Conservation (phyloP, 2,329 filamentous ascomycete species). For the Clonostachys solani region DNA sequence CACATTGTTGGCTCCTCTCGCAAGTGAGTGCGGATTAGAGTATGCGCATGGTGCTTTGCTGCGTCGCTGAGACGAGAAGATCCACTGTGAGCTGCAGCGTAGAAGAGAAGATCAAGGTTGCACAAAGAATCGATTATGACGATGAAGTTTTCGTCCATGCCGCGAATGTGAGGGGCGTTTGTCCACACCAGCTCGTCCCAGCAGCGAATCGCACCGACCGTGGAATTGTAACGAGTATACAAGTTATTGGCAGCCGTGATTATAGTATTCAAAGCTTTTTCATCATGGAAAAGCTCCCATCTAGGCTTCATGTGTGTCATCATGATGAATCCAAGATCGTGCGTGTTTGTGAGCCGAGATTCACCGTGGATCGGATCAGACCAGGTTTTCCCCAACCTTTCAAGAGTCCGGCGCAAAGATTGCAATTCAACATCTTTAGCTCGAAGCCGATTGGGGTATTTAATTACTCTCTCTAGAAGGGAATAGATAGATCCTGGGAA, state of each 20-base stretch:
- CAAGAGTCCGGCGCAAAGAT: slow-evolving; percentile 12
- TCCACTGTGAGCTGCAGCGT: slow-evolving; percentile 6
- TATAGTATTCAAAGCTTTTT: slow-evolving; percentile 29
- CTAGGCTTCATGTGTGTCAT: slow-evolving; percentile 39
- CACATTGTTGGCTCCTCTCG: slow-evolving; percentile 15
- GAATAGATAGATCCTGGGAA: slow-evolving; percentile 29
- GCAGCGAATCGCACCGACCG: slow-evolving; percentile 38
- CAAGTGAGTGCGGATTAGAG: slow-evolving; percentile 30
- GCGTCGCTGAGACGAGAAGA: slow-evolving; percentile 19
- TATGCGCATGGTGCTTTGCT: slow-evolving; percentile 31
- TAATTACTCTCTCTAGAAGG: slow-evolving; percentile 22
- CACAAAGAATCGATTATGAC: slow-evolving; percentile 23
- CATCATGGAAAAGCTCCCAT: slow-evolving; percentile 38
- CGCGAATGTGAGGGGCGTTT: slow-evolving; percentile 13
- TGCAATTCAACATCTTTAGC: slow-evolving; percentile 1
- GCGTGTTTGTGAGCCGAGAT: slow-evolving; percentile 40
- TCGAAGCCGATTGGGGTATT: slow-evolving; percentile 16
- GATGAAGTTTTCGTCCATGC: background rate
- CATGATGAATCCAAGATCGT: slow-evolving; percentile 51
- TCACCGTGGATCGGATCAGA: slow-evolving; percentile 27
- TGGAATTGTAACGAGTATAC: slow-evolving; percentile 31
- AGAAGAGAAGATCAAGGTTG: slow-evolving; percentile 37
- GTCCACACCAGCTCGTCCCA: slow-evolving; percentile 35
- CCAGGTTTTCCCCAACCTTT: slow-evolving; percentile 18
- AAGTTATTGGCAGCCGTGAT: slow-evolving; percentile 37